Percentiles rank a stretch among this genome's conserved stretches.
phyloP scores from a whole-genome alignment of 768 basidiomycete genomes.

The Tylopilus felleus region DNA sequence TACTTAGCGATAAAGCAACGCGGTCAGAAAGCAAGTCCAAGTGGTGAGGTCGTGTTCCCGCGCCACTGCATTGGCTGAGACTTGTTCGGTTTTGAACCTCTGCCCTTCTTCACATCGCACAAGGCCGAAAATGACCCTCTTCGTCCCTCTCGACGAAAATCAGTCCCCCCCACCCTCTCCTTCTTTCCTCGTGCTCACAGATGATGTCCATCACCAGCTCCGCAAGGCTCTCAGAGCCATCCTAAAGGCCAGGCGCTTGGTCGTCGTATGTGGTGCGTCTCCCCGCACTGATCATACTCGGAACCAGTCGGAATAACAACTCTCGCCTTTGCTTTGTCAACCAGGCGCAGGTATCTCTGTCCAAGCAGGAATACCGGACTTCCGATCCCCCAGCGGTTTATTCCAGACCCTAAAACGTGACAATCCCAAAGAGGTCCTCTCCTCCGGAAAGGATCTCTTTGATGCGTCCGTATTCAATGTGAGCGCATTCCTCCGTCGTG shows the following conservation, averaged over 20 bases:
- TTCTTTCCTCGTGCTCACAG: slow-evolving; percentile 50
- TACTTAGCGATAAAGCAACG: slow-evolving; percentile 15
- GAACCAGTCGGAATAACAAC: slow-evolving; percentile 5
- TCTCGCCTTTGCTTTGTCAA: background rate
- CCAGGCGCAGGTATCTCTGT: slow-evolving; percentile 88
- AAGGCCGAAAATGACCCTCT: slow-evolving; percentile 53
- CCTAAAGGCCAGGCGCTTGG: slow-evolving; percentile 75
- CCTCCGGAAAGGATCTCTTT: slow-evolving; percentile 83
- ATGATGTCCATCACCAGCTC: slow-evolving; percentile 46
- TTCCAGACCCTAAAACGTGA: slow-evolving; percentile 77
- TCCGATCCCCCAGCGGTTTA: slow-evolving; percentile 75
- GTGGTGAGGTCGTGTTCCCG: slow-evolving; percentile 18
- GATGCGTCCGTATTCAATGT: slow-evolving; percentile 90
- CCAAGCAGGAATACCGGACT: slow-evolving; percentile 86
- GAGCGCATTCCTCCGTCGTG: slow-evolving; percentile 24
- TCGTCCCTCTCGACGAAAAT: slow-evolving; percentile 54
- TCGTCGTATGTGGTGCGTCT: slow-evolving; percentile 79
- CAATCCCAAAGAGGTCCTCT: slow-evolving; percentile 67
- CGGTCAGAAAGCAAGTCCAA: slow-evolving; percentile 6
- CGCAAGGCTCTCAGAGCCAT: slow-evolving; percentile 60
- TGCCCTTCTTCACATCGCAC: slow-evolving; percentile 25
- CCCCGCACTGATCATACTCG: slow-evolving; percentile 11
- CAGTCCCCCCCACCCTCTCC: slow-evolving; percentile 49
- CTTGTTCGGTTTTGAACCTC: slow-evolving; percentile 18
- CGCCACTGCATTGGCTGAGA: slow-evolving; percentile 21